Conservation (phyloP, 1,139 yeast genomes). For the Saccharomycopsis hybrid region DNA sequence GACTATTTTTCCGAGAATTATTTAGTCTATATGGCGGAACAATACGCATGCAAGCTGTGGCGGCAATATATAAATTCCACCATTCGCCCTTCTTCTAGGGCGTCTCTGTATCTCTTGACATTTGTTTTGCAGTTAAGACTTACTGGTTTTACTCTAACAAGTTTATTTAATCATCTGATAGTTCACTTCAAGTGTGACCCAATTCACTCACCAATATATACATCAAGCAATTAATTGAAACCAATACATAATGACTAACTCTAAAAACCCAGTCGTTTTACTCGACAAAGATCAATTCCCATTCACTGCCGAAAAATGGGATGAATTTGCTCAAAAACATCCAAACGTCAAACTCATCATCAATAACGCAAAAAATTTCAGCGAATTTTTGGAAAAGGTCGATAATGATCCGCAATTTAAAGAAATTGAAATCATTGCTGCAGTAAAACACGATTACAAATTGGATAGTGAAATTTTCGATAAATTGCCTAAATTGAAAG, state of each 20-base stretch:
- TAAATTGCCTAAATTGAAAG: conserved; percentile 41
- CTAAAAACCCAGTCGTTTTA: conserved; percentile 3
- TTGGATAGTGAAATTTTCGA: conserved; percentile 48
- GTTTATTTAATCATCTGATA: too few relatives aligned
- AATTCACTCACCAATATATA: too few relatives aligned
- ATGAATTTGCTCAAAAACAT: conserved; percentile 8
- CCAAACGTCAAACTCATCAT: conserved; percentile 8
- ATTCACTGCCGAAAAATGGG: conserved; percentile 20
- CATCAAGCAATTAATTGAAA: too few relatives aligned
- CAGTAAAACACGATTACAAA: conserved; percentile 16
- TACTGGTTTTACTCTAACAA: too few relatives aligned
- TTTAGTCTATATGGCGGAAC: too few relatives aligned
- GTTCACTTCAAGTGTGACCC: too few relatives aligned
- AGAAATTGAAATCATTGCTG: conserved; percentile 14
- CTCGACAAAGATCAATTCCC: conserved; percentile 14
- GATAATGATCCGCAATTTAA: background rate
- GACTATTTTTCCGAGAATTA: too few relatives aligned
- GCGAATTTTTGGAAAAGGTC: conserved; percentile 4
- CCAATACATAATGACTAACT: background rate
- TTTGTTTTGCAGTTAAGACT: too few relatives aligned
- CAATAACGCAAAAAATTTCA: conserved; percentile 3
- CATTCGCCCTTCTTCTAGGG: too few relatives aligned
- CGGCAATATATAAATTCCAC: too few relatives aligned
- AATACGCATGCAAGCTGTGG: too few relatives aligned
- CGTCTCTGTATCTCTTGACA: too few relatives aligned